Percentiles rank a stretch among this genome's conserved stretches.
These are phyloP conservation scores for Ascodesmis nigricans DNA, from an alignment of 495 filamentous ascomycete species.

Conservation along the genomic window DNA sequence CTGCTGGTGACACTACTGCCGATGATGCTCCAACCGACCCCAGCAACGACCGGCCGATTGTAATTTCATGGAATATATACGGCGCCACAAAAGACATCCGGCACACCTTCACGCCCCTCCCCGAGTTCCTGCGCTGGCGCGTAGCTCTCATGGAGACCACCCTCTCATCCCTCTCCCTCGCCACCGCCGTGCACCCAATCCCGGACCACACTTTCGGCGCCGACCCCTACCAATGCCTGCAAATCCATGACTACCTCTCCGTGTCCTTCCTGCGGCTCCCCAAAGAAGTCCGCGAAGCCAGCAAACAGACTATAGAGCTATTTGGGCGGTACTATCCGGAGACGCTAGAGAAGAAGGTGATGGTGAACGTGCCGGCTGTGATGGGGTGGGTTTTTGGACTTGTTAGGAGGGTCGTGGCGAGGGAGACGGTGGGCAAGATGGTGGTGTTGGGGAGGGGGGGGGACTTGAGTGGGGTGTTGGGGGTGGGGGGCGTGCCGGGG, in stretches of 20 bases:
- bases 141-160: slow-evolving; percentile 69
- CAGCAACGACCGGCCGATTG: slow-evolving; percentile 25
- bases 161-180: slow-evolving; percentile 43
- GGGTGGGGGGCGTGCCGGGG: slow-evolving; percentile 34
- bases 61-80: slow-evolving; percentile 70
- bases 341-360: slow-evolving; percentile 71
- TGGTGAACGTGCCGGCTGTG: slow-evolving; percentile 68
- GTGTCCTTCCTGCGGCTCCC: slow-evolving; percentile 61
- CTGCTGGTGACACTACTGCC: slow-evolving; percentile 28
- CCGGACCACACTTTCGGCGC: slow-evolving; percentile 31
- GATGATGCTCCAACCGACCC: slow-evolving; percentile 26
- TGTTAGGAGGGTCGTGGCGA: slow-evolving; percentile 57
- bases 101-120: slow-evolving; percentile 50
- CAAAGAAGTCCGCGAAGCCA: slow-evolving; percentile 43
- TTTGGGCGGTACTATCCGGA: slow-evolving; percentile 69
- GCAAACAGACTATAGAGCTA: slow-evolving; percentile 53
- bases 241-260: slow-evolving; percentile 75
- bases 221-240: slow-evolving; percentile 70
- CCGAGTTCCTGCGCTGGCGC: slow-evolving; percentile 76
- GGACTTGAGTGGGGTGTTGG: slow-evolving; percentile 45
- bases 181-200: slow-evolving; percentile 43
- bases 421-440: slow-evolving; percentile 69
- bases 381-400: slow-evolving; percentile 71
- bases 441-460: slow-evolving; percentile 55
- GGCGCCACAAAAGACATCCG: slow-evolving; percentile 50